Percentiles rank a stretch among this genome's conserved stretches.
These are phyloP conservation scores for Ustilago esculenta DNA, from an alignment of 1,284 basidiomycete species.

Conservation along the genomic window DNA sequence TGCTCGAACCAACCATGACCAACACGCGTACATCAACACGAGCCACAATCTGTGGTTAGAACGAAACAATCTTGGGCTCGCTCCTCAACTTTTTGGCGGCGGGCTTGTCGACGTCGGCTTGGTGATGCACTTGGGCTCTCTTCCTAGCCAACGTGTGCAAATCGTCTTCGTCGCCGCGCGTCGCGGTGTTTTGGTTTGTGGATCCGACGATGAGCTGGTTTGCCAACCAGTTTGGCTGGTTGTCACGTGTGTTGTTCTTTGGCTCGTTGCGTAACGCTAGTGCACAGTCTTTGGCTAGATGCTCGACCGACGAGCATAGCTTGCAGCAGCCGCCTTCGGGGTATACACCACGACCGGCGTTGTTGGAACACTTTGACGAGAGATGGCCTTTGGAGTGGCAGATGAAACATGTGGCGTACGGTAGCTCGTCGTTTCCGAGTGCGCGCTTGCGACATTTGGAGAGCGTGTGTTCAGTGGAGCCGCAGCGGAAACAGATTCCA, in stretches of 20 bases:
- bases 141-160: conserved; percentile 81
- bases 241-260: conserved; percentile 23
- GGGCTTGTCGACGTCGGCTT: conserved; percentile 9
- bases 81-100: conserved; percentile 13
- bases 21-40: no score
- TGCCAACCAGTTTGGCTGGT: conserved; percentile 17
- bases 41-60: conserved; percentile 13
- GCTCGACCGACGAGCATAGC: conserved; percentile 82
- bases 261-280: conserved; percentile 71
- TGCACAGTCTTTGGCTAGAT: conserved; percentile 85
- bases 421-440: conserved; percentile 72
- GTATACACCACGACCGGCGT: conserved; percentile 83
- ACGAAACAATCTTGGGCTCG: conserved; percentile 36
- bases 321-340: conserved; percentile 94
- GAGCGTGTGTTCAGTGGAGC: conserved; percentile 80
- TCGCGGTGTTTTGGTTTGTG: conserved; percentile 70
- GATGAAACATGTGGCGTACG: conserved; percentile 90
- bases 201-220: conserved; percentile 36
- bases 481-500: conserved; percentile 74
- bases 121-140: conserved; percentile 72
- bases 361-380: conserved; percentile 81
- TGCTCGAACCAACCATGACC: no score
- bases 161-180: conserved; percentile 90
- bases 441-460: conserved; percentile 77
- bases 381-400: conserved; percentile 80